These are phyloP conservation scores for Diddensiella santjacobensis DNA, from an alignment of 805 yeast species.

Conservation along the genomic window DNA sequence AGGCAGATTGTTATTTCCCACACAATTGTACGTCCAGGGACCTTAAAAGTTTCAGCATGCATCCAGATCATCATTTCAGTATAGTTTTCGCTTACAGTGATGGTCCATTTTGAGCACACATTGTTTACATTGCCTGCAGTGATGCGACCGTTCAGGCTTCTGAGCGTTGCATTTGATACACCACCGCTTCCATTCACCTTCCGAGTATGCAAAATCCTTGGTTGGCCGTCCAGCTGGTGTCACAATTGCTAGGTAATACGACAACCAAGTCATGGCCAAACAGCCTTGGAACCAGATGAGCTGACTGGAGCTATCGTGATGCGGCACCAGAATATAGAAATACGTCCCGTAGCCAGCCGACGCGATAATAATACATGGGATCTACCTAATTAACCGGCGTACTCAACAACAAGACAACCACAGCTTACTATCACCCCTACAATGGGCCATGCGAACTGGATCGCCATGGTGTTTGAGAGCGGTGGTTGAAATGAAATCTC, in stretches of 20 bases:
- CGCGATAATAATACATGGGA: slow-evolving; percentile 61
- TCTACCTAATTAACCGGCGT: slow-evolving; percentile 33
- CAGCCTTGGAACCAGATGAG: slow-evolving; percentile 48
- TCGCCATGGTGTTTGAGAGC: slow-evolving; percentile 11
- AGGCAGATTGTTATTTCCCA: slow-evolving; percentile 73
- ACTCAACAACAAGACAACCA: not conserved
- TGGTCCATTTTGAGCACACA: slow-evolving; percentile 93
- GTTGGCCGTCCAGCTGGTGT: slow-evolving; percentile 71
- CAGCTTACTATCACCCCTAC: slow-evolving; percentile 26
- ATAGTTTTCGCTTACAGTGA: slow-evolving; percentile 51
- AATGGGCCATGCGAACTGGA: slow-evolving; percentile 29
- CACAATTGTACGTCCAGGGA: slow-evolving; percentile 92
- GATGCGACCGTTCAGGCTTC: slow-evolving; percentile 85
- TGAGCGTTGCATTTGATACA: slow-evolving; percentile 67
- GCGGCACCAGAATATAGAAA: slow-evolving; percentile 45
- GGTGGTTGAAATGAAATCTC: no score
- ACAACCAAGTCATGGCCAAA: slow-evolving; percentile 62
- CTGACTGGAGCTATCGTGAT: slow-evolving; percentile 37
- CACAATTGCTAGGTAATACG: slow-evolving; percentile 66
- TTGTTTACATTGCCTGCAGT: slow-evolving; percentile 61
- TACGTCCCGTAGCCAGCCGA: slow-evolving; percentile 62
- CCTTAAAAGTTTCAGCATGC: not conserved
- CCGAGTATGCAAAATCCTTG: slow-evolving; percentile 38
- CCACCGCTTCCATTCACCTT: slow-evolving; percentile 59
- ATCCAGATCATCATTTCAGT: not conserved